Conservation (phyloP, 768 basidiomycete genomes). For the Rhizopogon roseolus region DNA sequence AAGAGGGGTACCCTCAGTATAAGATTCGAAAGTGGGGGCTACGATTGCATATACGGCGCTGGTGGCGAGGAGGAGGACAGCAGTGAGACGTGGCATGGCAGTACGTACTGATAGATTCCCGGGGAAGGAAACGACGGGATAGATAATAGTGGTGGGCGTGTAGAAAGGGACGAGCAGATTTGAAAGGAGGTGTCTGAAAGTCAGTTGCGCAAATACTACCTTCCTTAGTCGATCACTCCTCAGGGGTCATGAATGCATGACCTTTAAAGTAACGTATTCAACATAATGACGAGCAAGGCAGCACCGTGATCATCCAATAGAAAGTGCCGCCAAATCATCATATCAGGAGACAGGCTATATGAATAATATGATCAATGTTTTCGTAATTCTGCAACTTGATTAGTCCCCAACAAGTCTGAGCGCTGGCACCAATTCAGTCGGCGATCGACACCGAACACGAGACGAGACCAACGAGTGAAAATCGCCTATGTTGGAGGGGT, state of each 20-base stretch:
- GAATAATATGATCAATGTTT: too few relatives aligned
- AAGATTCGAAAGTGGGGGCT: conserved; percentile 13
- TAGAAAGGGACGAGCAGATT: conserved; percentile 33
- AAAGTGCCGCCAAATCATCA: not conserved
- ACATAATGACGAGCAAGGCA: not conserved
- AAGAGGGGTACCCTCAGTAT: conserved; percentile 14
- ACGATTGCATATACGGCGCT: conserved; percentile 15
- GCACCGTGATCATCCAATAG: not conserved
- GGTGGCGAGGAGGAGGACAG: conserved; percentile 22
- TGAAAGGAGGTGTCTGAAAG: conserved; percentile 27
- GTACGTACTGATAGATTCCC: not conserved
- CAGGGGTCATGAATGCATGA: not conserved
- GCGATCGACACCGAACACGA: too few relatives aligned
- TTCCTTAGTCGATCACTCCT: conserved; percentile 8
- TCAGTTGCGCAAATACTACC: conserved; percentile 10
- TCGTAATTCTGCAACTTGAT: too few relatives aligned
- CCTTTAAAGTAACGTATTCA: not conserved
- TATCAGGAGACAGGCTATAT: not conserved
- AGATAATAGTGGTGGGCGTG: not conserved
- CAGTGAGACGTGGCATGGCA: conserved; percentile 22
- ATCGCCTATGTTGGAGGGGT: too few relatives aligned
- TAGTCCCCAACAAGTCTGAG: too few relatives aligned
- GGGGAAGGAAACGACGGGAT: conserved; percentile 1
- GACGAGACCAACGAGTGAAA: too few relatives aligned
- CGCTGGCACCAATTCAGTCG: too few relatives aligned